phyloP scores from a whole-genome alignment of 345 rosid species.

The Brassica nigra region DNA sequence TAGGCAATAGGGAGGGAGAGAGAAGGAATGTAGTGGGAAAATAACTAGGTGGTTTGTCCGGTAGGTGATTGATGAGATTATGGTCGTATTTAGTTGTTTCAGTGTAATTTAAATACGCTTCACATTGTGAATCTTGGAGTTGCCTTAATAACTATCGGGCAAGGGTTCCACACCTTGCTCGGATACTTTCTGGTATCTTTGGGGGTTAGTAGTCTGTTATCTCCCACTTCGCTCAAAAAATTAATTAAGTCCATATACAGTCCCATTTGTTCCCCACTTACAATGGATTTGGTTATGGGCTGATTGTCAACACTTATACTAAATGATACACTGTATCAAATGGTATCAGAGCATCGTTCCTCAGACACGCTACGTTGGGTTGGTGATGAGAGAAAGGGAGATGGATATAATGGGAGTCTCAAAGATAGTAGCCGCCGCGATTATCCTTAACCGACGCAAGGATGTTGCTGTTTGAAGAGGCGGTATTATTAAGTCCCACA shows the following conservation, averaged over 20 bases:
- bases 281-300: background rate
- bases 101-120: background rate
- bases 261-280: background rate
- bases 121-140: slow-evolving; percentile 3
- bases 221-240: background rate
- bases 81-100: slow-evolving; percentile 16
- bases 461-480: background rate
- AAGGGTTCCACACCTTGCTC: background rate
- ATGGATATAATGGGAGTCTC: background rate
- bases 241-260: background rate
- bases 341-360: background rate
- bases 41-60: background rate
- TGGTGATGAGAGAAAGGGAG: background rate
- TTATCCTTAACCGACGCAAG: background rate
- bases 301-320: background rate
- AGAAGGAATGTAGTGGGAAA: background rate
- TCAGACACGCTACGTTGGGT: background rate
- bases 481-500: background rate
- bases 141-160: background rate
- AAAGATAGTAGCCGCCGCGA: background rate
- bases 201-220: background rate
- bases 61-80: slow-evolving; percentile 10
- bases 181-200: background rate
- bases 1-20: slow-evolving; percentile 7
- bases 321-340: background rate